Percentiles rank a stretch among this genome's conserved stretches.
phyloP scores from a whole-genome alignment of 1,139 yeast genomes.

The Kodamaea suecica region DNA sequence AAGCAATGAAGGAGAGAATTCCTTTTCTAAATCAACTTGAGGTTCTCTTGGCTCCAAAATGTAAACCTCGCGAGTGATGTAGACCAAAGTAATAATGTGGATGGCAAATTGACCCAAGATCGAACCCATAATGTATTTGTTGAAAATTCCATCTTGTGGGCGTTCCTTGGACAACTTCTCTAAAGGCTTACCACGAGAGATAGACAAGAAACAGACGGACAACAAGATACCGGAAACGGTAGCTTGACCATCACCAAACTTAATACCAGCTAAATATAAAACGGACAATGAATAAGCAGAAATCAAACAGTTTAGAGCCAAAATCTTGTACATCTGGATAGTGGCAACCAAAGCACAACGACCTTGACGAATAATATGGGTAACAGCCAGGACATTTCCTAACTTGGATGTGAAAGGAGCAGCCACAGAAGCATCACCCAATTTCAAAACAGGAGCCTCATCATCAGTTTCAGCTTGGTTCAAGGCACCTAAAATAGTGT shows the following conservation, averaged over 20 bases:
- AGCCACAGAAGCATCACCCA: slow-evolving; percentile 99
- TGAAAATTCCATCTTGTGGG: slow-evolving; percentile 97
- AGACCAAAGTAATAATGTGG: slow-evolving; percentile 78
- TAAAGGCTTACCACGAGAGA: slow-evolving; percentile 89
- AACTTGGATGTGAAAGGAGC: slow-evolving; percentile 98
- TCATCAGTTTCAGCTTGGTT: slow-evolving; percentile 70
- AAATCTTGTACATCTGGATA: slow-evolving; percentile 96
- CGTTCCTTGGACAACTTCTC: slow-evolving; percentile 88
- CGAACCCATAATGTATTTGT: slow-evolving; percentile 93
- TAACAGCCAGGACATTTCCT: slow-evolving; percentile 88
- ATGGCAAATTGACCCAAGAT: slow-evolving; percentile 94
- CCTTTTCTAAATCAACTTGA: slow-evolving; percentile 83
- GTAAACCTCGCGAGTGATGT: slow-evolving; percentile 80
- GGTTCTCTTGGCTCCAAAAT: slow-evolving; percentile 89
- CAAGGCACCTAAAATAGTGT: slow-evolving; percentile 66
- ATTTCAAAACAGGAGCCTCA: slow-evolving; percentile 88
- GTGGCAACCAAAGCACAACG: slow-evolving; percentile 97
- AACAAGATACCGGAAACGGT: slow-evolving; percentile 88
- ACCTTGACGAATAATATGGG: slow-evolving; percentile 95
- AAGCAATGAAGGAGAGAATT: slow-evolving; percentile 81
- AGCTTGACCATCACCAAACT: slow-evolving; percentile 96
- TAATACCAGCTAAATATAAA: slow-evolving; percentile 93
- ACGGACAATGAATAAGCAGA: slow-evolving; percentile 95
- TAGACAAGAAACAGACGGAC: slow-evolving; percentile 92
- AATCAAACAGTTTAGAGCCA: slow-evolving; percentile 94